phyloP scores from a whole-genome alignment of 495 filamentous ascomycete genomes.

The Xylaria flabelliformis region DNA sequence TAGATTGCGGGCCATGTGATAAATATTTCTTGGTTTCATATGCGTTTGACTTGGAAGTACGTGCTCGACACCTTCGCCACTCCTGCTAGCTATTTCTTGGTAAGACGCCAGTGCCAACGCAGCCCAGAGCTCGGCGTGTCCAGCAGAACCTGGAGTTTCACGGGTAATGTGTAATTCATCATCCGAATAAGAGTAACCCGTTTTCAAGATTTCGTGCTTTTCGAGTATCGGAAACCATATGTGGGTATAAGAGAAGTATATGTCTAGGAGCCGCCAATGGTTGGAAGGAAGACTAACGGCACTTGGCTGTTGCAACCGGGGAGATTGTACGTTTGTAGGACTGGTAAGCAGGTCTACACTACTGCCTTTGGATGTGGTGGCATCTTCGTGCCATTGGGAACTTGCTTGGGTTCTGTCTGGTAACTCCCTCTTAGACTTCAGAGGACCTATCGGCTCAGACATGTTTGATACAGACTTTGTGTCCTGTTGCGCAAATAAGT shows the following conservation, averaged over 20 bases:
- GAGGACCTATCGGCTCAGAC: background rate
- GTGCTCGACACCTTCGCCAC: constrained; percentile 14
- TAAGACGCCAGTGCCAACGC: constrained; percentile 61
- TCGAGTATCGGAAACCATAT: constrained; percentile 75
- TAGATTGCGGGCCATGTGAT: constrained; percentile 62
- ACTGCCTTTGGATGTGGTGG: constrained; percentile 16
- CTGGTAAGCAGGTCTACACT: background rate
- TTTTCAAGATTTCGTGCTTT: constrained; percentile 67
- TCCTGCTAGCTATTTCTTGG: constrained; percentile 52
- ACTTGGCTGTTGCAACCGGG: constrained; percentile 30
- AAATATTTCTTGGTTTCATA: constrained; percentile 49
- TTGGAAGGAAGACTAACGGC: constrained; percentile 61
- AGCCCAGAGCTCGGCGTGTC: constrained; percentile 70
- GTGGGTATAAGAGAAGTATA: constrained; percentile 76
- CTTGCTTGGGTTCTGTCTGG: constrained; percentile 39
- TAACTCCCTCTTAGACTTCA: constrained; percentile 38
- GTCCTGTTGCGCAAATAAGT: constrained; percentile 23
- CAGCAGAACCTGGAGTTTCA: constrained; percentile 53
- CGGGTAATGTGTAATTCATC: constrained; percentile 35
- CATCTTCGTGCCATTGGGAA: constrained; percentile 44
- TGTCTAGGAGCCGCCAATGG: constrained; percentile 69
- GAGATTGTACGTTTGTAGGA: constrained; percentile 26
- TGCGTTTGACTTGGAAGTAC: constrained; percentile 29
- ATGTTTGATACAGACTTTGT: background rate
- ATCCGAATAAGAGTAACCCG: constrained; percentile 51